phyloP scores from a whole-genome alignment of 768 basidiomycete genomes.

The Rhizopogon sp. region DNA sequence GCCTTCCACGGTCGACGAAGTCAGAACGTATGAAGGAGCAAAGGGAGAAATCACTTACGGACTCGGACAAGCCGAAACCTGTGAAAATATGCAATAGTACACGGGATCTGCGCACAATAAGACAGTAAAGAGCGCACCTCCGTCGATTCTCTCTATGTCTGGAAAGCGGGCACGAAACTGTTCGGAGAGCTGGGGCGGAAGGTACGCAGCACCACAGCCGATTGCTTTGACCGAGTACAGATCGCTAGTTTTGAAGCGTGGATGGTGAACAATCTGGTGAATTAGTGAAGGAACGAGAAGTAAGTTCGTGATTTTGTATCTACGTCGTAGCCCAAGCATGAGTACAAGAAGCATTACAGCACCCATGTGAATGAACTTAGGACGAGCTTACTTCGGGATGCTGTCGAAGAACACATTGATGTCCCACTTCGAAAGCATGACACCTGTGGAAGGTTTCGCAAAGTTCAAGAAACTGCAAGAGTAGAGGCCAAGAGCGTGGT shows the following conservation, averaged over 20 bases:
- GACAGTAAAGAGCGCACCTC: slow-evolving; percentile 33
- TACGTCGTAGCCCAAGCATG: slow-evolving; percentile 14
- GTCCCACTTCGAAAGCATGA: slow-evolving; percentile 54
- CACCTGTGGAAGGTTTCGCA: slow-evolving; percentile 34
- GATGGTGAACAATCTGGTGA: slow-evolving; percentile 52
- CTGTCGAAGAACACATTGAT: slow-evolving; percentile 39
- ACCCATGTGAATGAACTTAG: not conserved
- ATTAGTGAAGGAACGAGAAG: slow-evolving; percentile 50
- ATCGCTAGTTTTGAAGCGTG: slow-evolving; percentile 35
- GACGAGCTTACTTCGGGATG: slow-evolving; percentile 48
- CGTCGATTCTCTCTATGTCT: slow-evolving; percentile 21
- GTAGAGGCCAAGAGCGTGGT: slow-evolving; percentile 55
- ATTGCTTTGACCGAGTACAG: slow-evolving; percentile 38
- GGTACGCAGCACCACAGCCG: slow-evolving; percentile 52
- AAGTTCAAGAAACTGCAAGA: slow-evolving; percentile 40
- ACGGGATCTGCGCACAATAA: not conserved
- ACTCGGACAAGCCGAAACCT: slow-evolving; percentile 65
- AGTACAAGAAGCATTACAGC: not conserved
- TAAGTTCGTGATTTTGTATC: slow-evolving; percentile 45
- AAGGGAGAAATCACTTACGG: slow-evolving; percentile 29
- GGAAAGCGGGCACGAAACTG: slow-evolving; percentile 31
- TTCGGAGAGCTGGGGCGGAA: slow-evolving; percentile 43
- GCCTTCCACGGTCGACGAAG: slow-evolving; percentile 32
- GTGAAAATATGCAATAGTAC: not conserved
- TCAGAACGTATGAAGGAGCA: not conserved